A percentile compares a stretch with the other conserved stretches of the same genome.
Evolutionary conservation across 768 basidiomycete genomes (phyloP).

Genomic region (Paxillus rubicundulus): DNA sequence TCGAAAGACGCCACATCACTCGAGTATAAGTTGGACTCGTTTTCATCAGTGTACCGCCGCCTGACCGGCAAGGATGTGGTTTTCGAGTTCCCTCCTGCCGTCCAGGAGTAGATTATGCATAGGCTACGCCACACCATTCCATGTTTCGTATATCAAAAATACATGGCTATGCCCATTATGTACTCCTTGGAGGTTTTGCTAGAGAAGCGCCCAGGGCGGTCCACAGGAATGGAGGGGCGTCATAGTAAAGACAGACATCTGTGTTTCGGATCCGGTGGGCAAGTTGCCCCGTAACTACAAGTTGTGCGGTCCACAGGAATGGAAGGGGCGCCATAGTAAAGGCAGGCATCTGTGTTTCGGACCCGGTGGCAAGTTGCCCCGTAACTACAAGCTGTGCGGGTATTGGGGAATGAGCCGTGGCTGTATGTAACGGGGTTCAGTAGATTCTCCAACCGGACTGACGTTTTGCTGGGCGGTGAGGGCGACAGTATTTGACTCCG

Average conservation of each 20-base stretch:
- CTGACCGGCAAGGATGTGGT: constrained; percentile 97
- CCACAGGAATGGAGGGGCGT: constrained; percentile 24
- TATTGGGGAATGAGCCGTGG: too few species aligned
- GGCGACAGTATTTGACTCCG: background rate
- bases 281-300: background rate
- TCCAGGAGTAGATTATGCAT: constrained; percentile 58
- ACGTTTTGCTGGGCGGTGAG: background rate
- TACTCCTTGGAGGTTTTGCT: constrained; percentile 12
- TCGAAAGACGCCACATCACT: constrained; percentile 96
- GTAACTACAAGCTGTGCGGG: background rate
- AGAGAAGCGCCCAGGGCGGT: background rate
- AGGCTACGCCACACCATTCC: constrained; percentile 32
- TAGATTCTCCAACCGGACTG: background rate
- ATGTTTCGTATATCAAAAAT: constrained; percentile 36
- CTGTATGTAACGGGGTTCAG: too few species aligned
- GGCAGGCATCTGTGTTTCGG: background rate
- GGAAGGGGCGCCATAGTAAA: constrained; percentile 3
- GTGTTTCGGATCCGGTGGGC: background rate
- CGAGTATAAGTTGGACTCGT: constrained; percentile 99
- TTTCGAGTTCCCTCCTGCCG: constrained; percentile 84
- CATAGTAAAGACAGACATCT: background rate
- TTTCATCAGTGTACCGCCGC: constrained; percentile 94
- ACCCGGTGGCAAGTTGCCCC: background rate
- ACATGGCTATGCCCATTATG: constrained; percentile 36
- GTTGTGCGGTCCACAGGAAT: constrained; percentile 22